Percentiles rank a stretch among this genome's conserved stretches.
These are phyloP conservation scores for Nitzschia inconspicua DNA, from an alignment of 108 stramenopile species.

Conservation along the genomic window DNA sequence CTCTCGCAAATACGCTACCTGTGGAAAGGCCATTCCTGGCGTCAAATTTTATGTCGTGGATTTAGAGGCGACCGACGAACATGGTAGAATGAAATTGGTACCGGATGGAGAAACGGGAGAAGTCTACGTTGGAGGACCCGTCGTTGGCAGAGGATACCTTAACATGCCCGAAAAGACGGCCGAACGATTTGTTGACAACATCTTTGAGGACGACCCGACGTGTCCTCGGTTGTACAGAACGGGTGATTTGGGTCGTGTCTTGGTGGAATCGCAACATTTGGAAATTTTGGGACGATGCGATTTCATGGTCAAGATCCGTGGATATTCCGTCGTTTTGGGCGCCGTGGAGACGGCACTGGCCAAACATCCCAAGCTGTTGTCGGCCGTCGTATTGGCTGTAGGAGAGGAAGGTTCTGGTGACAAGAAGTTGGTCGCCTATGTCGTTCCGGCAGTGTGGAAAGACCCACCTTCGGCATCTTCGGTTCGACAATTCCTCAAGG, in stretches of 20 bases:
- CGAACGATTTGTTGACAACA: slow-evolving; percentile 54
- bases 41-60: slow-evolving; percentile 47
- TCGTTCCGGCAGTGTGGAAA: slow-evolving; percentile 45
- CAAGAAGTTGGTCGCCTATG: slow-evolving; percentile 76
- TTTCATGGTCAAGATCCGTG: slow-evolving; percentile 86
- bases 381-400: slow-evolving; percentile 61
- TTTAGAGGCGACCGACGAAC: slow-evolving; percentile 11
- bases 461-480: slow-evolving; percentile 44
- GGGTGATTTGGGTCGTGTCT: slow-evolving; percentile 67
- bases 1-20: slow-evolving; percentile 43
- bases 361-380: slow-evolving; percentile 50
- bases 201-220: slow-evolving; percentile 15
- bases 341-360: slow-evolving; percentile 61
- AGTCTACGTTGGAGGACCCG: slow-evolving; percentile 69
- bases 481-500: slow-evolving; percentile 48
- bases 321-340: slow-evolving; percentile 74
- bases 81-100: slow-evolving; percentile 44
- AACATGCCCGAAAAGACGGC: slow-evolving; percentile 71
- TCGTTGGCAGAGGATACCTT: slow-evolving; percentile 71
- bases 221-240: slow-evolving; percentile 54
- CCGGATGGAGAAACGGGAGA: slow-evolving; percentile 41
- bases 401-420: slow-evolving; percentile 69
- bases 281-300: slow-evolving; percentile 79
- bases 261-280: slow-evolving; percentile 60
- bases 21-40: slow-evolving; percentile 26